These are phyloP conservation scores for Tirmania nivea DNA, from an alignment of 495 filamentous ascomycete genomes.

Conservation along the genomic window DNA sequence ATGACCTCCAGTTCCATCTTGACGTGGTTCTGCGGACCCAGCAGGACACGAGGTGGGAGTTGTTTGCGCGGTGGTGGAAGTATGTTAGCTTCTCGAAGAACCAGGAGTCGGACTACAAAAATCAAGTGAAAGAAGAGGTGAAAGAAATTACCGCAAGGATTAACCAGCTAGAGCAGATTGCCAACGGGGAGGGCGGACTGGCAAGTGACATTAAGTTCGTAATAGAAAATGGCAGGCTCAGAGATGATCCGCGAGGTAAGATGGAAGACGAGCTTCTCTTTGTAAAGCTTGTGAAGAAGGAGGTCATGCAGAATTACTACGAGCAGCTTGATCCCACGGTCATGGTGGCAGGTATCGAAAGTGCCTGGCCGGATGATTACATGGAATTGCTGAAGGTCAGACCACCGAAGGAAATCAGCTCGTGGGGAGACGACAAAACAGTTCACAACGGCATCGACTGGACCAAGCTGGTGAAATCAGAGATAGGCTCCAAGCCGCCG, in stretches of 20 bases:
- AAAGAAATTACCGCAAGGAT: background rate
- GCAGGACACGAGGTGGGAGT: slow-evolving; percentile 19
- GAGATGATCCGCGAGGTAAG: background rate
- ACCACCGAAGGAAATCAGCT: slow-evolving; percentile 15
- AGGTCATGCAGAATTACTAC: slow-evolving; percentile 13
- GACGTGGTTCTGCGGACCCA: slow-evolving; percentile 6
- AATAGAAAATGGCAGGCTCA: slow-evolving; percentile 1
- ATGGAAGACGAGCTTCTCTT: background rate
- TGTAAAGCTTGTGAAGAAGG: background rate
- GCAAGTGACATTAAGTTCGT: slow-evolving; percentile 1
- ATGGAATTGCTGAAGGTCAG: slow-evolving; percentile 21
- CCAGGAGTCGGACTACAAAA: background rate
- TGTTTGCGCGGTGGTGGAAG: slow-evolving; percentile 26
- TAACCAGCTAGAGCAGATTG: background rate
- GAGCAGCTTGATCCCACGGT: slow-evolving; percentile 27
- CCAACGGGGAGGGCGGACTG: background rate
- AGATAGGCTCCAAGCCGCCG: background rate
- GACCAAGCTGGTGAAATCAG: background rate
- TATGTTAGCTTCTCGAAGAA: slow-evolving; percentile 5
- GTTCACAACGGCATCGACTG: background rate
- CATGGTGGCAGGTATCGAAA: slow-evolving; percentile 23
- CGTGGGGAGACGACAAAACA: background rate
- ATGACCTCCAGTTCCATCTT: slow-evolving; percentile 9
- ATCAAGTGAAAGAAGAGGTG: background rate
- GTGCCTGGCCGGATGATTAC: slow-evolving; percentile 28